phyloP scores from a whole-genome alignment of 345 rosid genomes.

The Salix exigua region DNA sequence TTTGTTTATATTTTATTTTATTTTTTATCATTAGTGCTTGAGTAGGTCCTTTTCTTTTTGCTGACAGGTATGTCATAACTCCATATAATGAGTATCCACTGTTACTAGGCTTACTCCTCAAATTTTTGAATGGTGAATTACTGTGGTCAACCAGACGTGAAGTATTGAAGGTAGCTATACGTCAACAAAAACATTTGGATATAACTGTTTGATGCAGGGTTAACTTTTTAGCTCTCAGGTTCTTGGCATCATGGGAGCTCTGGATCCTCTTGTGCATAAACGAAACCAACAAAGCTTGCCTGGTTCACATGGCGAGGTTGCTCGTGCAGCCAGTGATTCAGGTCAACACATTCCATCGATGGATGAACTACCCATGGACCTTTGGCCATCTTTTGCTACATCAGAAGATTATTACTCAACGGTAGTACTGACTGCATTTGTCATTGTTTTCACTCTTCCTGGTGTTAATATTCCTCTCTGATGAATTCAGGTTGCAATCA shows the following conservation, averaged over 20 bases:
- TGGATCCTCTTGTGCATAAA: slow-evolving; percentile 94
- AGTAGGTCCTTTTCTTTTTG: background rate
- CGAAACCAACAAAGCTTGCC: slow-evolving; percentile 74
- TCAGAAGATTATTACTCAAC: slow-evolving; percentile 95
- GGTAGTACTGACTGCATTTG: slow-evolving; percentile 40
- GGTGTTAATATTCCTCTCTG: slow-evolving; percentile 15
- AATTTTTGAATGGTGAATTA: slow-evolving; percentile 91
- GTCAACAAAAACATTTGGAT: slow-evolving; percentile 15
- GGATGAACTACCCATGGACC: slow-evolving; percentile 88
- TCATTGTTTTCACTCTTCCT: slow-evolving; percentile 17
- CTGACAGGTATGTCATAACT: slow-evolving; percentile 82
- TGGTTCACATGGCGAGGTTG: slow-evolving; percentile 85
- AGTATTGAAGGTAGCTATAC: slow-evolving; percentile 80
- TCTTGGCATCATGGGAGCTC: slow-evolving; percentile 97
- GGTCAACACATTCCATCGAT: slow-evolving; percentile 83
- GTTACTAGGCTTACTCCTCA: slow-evolving; percentile 90
- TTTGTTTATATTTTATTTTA: background rate
- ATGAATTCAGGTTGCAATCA: slow-evolving; percentile 79
- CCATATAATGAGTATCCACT: slow-evolving; percentile 90
- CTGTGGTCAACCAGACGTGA: slow-evolving; percentile 96
- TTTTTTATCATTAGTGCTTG: background rate
- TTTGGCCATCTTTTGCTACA: slow-evolving; percentile 89
- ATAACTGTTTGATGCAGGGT: slow-evolving; percentile 26
- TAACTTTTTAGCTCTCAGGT: slow-evolving; percentile 51
- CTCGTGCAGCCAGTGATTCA: slow-evolving; percentile 85